Conservation (phyloP, 768 basidiomycete genomes). For the Cubamyces lactineus region DNA sequence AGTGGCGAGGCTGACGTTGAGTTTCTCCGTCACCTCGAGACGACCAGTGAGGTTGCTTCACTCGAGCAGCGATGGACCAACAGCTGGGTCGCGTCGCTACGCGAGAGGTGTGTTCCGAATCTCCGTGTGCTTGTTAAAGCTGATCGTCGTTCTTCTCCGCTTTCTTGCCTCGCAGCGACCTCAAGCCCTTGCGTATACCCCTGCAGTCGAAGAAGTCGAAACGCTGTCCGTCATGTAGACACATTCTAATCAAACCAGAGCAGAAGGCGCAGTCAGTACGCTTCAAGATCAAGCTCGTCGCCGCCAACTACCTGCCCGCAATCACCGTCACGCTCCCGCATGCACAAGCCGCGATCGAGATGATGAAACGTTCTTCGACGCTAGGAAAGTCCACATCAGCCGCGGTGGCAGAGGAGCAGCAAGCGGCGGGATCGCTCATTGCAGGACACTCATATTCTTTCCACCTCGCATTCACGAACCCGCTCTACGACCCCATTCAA, state of each 20-base stretch:
- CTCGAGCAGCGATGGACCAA: constrained; percentile 81
- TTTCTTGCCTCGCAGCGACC: constrained; percentile 54
- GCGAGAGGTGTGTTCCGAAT: constrained; percentile 56
- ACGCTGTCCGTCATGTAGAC: constrained; percentile 91
- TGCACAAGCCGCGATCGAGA: constrained; percentile 42
- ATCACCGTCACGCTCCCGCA: constrained; percentile 76
- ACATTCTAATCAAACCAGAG: constrained; percentile 98
- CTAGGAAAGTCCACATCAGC: constrained; percentile 38
- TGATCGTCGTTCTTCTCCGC: not conserved
- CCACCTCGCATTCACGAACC: constrained; percentile 91
- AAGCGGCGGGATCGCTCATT: constrained; percentile 47
- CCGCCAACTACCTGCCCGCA: constrained; percentile 90
- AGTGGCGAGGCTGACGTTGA: constrained; percentile 74
- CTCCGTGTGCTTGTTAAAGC: constrained; percentile 6
- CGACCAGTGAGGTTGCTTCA: constrained; percentile 61
- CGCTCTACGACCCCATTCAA: constrained; percentile 93
- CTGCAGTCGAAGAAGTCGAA: constrained; percentile 94
- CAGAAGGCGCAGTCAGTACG: constrained; percentile 93
- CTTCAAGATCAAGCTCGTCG: constrained; percentile 97
- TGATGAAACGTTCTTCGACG: constrained; percentile 44
- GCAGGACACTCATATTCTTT: constrained; percentile 86
- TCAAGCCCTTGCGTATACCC: constrained; percentile 88
- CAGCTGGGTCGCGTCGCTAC: constrained; percentile 75
- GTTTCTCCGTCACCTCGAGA: constrained; percentile 65
- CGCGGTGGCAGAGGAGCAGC: constrained; percentile 26